Percentiles rank a stretch among this genome's conserved stretches.
These are phyloP conservation scores for Aureobasidium sp. DNA, from an alignment of 2,329 filamentous ascomycete genomes.

Conservation along the genomic window DNA sequence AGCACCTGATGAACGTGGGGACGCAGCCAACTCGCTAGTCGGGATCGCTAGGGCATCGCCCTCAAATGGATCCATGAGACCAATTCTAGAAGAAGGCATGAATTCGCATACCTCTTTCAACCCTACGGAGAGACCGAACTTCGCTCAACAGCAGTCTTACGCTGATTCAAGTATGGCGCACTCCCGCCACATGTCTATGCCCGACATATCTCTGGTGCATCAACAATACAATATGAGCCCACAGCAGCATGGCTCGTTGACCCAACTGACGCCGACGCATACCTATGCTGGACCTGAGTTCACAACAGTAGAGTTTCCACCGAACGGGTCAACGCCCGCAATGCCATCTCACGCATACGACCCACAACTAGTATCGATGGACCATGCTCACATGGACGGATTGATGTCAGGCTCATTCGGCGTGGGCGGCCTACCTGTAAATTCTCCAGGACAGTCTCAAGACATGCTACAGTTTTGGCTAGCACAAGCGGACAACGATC, in stretches of 20 bases:
- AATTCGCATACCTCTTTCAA: neutral
- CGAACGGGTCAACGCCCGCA: neutral
- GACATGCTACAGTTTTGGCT: constrained; percentile 20
- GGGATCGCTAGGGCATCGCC: constrained; percentile 4
- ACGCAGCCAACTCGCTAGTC: neutral
- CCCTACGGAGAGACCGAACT: neutral
- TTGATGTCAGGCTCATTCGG: constrained; percentile 12
- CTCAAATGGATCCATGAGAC: neutral
- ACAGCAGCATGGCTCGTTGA: neutral
- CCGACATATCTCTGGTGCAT: constrained; percentile 8
- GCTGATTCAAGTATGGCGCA: constrained; percentile 10
- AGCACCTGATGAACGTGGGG: constrained; percentile 22
- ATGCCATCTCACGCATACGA: constrained; percentile 8
- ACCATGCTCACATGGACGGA: neutral
- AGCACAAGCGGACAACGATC: constrained; percentile 18
- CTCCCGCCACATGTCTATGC: constrained; percentile 16
- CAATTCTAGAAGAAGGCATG: neutral
- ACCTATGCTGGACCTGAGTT: neutral
- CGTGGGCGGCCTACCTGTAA: neutral
- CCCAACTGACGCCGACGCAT: neutral
- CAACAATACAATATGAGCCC: constrained; percentile 8
- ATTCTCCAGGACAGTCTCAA: constrained; percentile 12
- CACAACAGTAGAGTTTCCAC: constrained; percentile 1
- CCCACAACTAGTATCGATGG: constrained; percentile 9
- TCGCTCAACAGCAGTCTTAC: neutral